Evolutionary conservation across 352 stramenopile genomes (phyloP), one percentile per base, ranked within the genome.

Genomic region (Globisporangium cederbergense): DNA sequence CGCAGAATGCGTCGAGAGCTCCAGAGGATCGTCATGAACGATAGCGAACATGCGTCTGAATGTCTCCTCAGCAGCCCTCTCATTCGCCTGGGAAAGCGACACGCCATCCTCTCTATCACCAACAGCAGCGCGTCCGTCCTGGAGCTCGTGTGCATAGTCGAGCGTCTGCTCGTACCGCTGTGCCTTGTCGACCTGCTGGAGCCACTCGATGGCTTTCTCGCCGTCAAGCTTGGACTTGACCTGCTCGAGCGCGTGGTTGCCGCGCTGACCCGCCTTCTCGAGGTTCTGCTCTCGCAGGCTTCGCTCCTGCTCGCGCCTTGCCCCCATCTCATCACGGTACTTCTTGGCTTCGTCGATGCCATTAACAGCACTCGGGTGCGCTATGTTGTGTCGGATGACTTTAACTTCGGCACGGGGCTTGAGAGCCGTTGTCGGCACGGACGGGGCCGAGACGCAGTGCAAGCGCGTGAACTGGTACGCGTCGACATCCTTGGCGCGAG

Each of bases 381-480:
- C 64, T 6, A 38, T 71, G 56, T 89, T 88, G 65, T 90, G 81
- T 11, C 74, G 67, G 63, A 91, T 67, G 13, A 93, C 71, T 38
- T 76, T 87, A 38, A 89, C 76, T 25, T 66, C 66, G 6, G 69
- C 57, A 9, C 34, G 58, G 34, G 30, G 32, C 56, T 42, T 54
- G 11, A 58, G 9, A 10, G 70, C 55, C 9, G 50, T 62, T 14
- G 22, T 20, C 20, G 42, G 9, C 11, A 20, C 5, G 4, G 43
- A 18, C 34, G 71, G 38, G 18, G 73, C 43, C 5, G 50, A 47
- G 3, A 79, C 46, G 62, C 76, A 86, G 53, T 90, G 79, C 16
- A 75, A 73, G 10, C 81, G 74, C 28, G 78, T 86, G 60, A 81
- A 84, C 43, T 76, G 73, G 46, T 89, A 92, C 45, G 76, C 68